phyloP scores from a whole-genome alignment of 768 basidiomycete genomes.

The Termitomyces sp. region DNA sequence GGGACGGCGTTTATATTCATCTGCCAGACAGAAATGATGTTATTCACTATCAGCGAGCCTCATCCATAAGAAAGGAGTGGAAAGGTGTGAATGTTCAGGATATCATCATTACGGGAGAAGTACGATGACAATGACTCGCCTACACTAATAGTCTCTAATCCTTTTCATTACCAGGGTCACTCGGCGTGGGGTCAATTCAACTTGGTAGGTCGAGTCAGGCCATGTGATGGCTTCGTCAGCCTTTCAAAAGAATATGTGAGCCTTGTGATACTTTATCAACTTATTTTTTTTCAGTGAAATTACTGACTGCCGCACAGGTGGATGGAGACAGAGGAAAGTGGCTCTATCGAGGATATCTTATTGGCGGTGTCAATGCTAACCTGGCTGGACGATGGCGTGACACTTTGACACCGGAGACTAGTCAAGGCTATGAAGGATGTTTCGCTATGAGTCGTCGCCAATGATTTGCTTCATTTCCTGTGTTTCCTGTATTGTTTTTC shows the following conservation, averaged over 20 bases:
- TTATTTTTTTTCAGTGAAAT: neutral
- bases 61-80: conserved; percentile 12
- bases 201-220: conserved; percentile 72
- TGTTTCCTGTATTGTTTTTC: neutral
- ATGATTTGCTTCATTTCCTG: conserved; percentile 18
- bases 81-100: conserved; percentile 37
- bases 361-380: conserved; percentile 64
- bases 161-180: conserved; percentile 54
- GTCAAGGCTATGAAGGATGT: conserved; percentile 81
- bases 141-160: neutral
- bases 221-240: conserved; percentile 76
- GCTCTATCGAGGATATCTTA: conserved; percentile 82
- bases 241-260: conserved; percentile 83
- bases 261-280: conserved; percentile 5
- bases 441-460: conserved; percentile 70
- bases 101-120: conserved; percentile 73
- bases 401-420: conserved; percentile 57
- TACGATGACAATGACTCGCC: conserved; percentile 21
- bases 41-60: conserved; percentile 27
- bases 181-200: conserved; percentile 90
- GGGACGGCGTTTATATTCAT: conserved; percentile 41
- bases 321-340: conserved; percentile 74
- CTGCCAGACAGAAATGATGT: conserved; percentile 34
- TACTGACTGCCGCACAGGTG: conserved; percentile 32
- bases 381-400: conserved; percentile 87